These are phyloP conservation scores for Rhodotorula sp. DNA, from an alignment of 1,284 basidiomycete genomes.

Conservation along the genomic window DNA sequence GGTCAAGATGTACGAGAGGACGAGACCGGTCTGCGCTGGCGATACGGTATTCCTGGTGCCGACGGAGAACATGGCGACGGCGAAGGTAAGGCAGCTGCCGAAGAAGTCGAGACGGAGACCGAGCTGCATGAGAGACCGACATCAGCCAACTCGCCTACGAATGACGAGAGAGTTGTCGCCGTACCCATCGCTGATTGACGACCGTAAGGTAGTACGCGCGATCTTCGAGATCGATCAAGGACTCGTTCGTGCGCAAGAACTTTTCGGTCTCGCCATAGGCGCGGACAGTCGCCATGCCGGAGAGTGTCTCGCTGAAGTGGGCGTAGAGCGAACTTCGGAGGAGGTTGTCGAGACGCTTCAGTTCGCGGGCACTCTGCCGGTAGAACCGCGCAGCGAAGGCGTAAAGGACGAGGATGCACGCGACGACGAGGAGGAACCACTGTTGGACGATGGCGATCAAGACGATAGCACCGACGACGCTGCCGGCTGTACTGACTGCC, in stretches of 20 bases:
- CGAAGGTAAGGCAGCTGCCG: slow-evolving; percentile 72
- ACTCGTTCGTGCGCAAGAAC: slow-evolving; percentile 72
- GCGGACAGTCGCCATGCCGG: slow-evolving; percentile 80
- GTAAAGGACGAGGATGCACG: slow-evolving; percentile 57
- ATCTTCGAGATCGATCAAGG: slow-evolving; percentile 82
- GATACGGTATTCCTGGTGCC: slow-evolving; percentile 59
- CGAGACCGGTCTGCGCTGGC: slow-evolving; percentile 73
- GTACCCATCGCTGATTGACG: slow-evolving; percentile 72
- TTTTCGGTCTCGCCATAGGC: slow-evolving; percentile 59
- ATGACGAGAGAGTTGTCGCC: slow-evolving; percentile 47
- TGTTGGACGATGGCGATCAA: slow-evolving; percentile 59
- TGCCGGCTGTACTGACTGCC: slow-evolving; percentile 64
- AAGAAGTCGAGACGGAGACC: slow-evolving; percentile 83
- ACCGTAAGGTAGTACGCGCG: slow-evolving; percentile 84
- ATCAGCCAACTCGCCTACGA: slow-evolving; percentile 58
- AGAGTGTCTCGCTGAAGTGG: slow-evolving; percentile 84
- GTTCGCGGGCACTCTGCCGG: slow-evolving; percentile 69
- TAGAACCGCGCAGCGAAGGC: slow-evolving; percentile 70
- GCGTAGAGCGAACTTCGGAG: slow-evolving; percentile 73
- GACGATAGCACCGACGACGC: slow-evolving; percentile 71
- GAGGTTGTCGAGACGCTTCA: slow-evolving; percentile 75
- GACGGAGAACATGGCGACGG: slow-evolving; percentile 74
- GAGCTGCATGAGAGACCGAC: slow-evolving; percentile 50
- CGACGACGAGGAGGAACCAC: slow-evolving; percentile 69
- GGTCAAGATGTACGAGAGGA: slow-evolving; percentile 74